These are phyloP conservation scores for Eleusine coracana DNA, from an alignment of 176 grass and related monocot species.

Conservation along the genomic window DNA sequence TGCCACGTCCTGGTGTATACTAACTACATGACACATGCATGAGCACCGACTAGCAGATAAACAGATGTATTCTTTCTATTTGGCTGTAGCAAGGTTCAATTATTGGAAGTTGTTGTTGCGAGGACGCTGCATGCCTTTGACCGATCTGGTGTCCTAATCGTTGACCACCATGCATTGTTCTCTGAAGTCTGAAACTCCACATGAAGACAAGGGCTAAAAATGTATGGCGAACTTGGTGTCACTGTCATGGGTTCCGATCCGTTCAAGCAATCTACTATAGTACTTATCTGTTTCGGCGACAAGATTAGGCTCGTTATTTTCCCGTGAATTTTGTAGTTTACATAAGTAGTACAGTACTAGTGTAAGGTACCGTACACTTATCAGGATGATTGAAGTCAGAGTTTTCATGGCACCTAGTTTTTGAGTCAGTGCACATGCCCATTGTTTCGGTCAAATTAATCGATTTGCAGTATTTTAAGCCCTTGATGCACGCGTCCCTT, in stretches of 20 bases:
- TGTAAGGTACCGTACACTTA: too few species aligned
- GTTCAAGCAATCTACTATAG: not conserved
- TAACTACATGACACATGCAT: too few species aligned
- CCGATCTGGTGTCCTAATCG: not conserved
- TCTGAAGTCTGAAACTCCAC: not conserved
- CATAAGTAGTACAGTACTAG: too few species aligned
- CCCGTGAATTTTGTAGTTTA: too few species aligned
- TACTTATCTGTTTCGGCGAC: too few species aligned
- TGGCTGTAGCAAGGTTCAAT: not conserved
- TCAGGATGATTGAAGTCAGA: not conserved
- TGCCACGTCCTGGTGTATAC: not conserved
- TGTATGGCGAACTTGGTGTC: not conserved
- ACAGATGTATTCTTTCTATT: not conserved
- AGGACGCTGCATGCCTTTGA: not conserved
- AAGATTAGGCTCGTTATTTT: too few species aligned
- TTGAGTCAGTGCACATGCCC: not conserved
- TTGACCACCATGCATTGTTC: constrained; percentile 8
- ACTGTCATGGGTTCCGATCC: not conserved
- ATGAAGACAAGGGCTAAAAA: not conserved
- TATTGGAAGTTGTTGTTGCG: not conserved
- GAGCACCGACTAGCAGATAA: too few species aligned
- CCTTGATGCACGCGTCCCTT: not conserved
- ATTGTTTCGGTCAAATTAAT: not conserved
- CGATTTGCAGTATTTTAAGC: not conserved
- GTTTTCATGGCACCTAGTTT: not conserved